These are phyloP conservation scores for Phoma sp. DNA, from an alignment of 2,329 filamentous ascomycete species.

Conservation along the genomic window DNA sequence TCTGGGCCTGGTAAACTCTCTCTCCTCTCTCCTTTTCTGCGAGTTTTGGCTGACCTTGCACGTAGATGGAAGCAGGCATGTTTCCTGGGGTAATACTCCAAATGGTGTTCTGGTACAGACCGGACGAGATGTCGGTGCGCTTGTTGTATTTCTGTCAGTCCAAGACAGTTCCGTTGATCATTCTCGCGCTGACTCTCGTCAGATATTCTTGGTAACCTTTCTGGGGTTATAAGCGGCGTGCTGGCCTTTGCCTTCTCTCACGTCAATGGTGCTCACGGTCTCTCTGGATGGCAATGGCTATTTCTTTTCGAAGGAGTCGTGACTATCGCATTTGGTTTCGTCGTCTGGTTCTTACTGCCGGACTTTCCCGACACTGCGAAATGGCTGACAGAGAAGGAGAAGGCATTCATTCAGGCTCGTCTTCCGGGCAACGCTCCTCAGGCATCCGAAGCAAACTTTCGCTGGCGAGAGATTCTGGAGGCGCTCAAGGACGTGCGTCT, in stretches of 20 bases:
- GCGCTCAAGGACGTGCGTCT: constrained; percentile 58
- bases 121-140: constrained; percentile 45
- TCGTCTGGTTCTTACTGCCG: constrained; percentile 17
- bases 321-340: constrained; percentile 21
- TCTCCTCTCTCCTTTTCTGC: neutral
- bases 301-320: constrained; percentile 22
- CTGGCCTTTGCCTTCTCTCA: constrained; percentile 63
- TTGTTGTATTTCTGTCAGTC: constrained; percentile 23
- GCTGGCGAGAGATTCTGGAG: constrained; percentile 54
- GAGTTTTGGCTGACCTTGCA: constrained; percentile 3
- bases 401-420: constrained; percentile 56
- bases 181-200: neutral
- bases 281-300: constrained; percentile 50
- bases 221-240: constrained; percentile 64
- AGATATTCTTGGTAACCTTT: constrained; percentile 58
- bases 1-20: constrained; percentile 24
- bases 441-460: constrained; percentile 52
- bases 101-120: constrained; percentile 66
- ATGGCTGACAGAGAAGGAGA: constrained; percentile 48
- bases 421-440: constrained; percentile 52
- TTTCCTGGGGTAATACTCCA: constrained; percentile 52
- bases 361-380: constrained; percentile 31
- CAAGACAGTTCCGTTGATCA: neutral
- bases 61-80: constrained; percentile 32
- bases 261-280: constrained; percentile 59